phyloP scores from a whole-genome alignment of 768 basidiomycete genomes.

The Sporobolomyces phaffii region DNA sequence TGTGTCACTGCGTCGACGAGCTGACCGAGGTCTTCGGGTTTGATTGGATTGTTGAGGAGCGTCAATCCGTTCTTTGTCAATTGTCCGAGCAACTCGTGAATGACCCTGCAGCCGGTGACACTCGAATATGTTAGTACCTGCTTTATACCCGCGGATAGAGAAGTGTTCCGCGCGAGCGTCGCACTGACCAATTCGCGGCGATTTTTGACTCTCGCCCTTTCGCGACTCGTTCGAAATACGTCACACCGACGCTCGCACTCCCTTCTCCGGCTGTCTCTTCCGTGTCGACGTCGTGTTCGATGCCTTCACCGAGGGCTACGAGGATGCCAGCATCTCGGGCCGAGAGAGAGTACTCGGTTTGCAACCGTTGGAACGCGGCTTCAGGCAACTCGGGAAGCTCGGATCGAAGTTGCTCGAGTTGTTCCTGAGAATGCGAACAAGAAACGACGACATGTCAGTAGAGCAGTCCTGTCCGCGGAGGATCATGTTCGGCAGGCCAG shows the following conservation, averaged over 20 bases:
- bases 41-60: slow-evolving; percentile 58
- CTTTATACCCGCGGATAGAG: too few relatives aligned
- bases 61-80: slow-evolving; percentile 58
- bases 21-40: slow-evolving; percentile 62
- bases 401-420: slow-evolving; percentile 54
- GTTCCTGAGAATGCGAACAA: slow-evolving; percentile 51
- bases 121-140: too few relatives aligned
- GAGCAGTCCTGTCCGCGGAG: too few relatives aligned
- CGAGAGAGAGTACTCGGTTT: slow-evolving; percentile 52
- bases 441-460: neutral
- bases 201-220: slow-evolving; percentile 59
- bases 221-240: slow-evolving; percentile 73
- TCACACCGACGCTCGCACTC: slow-evolving; percentile 53
- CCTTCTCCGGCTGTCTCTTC: slow-evolving; percentile 43
- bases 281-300: slow-evolving; percentile 60
- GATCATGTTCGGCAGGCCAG: too few relatives aligned
- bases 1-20: slow-evolving; percentile 68
- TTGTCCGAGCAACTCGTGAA: slow-evolving; percentile 77
- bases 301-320: slow-evolving; percentile 60
- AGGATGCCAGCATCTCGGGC: slow-evolving; percentile 68
- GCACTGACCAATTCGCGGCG: slow-evolving; percentile 74
- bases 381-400: slow-evolving; percentile 72
- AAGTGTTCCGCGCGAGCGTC: neutral
- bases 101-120: too few relatives aligned
- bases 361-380: slow-evolving; percentile 57